These are phyloP conservation scores for Venturia oleaginea DNA, from an alignment of 2,329 filamentous ascomycete genomes.

Conservation along the genomic window DNA sequence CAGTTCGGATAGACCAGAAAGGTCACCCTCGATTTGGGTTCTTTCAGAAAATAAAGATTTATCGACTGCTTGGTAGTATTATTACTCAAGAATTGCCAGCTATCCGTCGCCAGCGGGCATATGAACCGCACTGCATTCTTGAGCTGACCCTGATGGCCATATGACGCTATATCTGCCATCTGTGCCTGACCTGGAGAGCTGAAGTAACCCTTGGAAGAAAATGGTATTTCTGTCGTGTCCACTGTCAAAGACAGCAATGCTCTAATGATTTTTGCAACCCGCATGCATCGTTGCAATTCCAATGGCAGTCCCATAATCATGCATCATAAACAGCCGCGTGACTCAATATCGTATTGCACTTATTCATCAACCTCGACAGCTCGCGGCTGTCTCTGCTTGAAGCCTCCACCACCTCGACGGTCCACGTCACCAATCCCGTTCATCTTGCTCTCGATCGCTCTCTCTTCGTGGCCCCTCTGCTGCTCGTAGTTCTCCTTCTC, in stretches of 20 bases:
- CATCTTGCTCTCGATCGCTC: slow-evolving; percentile 61
- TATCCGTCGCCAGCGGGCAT: not conserved
- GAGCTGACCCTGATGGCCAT: not conserved
- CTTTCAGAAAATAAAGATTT: too few relatives aligned
- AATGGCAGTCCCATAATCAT: not conserved
- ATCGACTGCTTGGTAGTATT: too few relatives aligned
- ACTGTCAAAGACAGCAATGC: not conserved
- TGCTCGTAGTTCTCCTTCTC: slow-evolving; percentile 73
- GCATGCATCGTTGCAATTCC: not conserved
- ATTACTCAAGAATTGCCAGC: not conserved
- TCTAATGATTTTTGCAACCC: not conserved
- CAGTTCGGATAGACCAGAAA: not conserved
- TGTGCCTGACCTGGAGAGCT: not conserved
- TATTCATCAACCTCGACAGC: slow-evolving; percentile 8
- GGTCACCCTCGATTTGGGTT: not conserved
- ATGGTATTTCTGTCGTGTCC: not conserved
- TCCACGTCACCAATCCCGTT: slow-evolving; percentile 18
- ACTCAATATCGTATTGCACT: not conserved
- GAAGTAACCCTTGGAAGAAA: not conserved
- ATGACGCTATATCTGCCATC: too few relatives aligned
- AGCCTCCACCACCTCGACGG: slow-evolving; percentile 10
- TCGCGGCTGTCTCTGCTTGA: slow-evolving; percentile 8
- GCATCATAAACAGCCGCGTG: not conserved
- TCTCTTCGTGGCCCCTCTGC: slow-evolving; percentile 68
- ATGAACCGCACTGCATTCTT: not conserved